These are phyloP conservation scores for Aspergillus mulundensis DNA, from an alignment of 495 filamentous ascomycete species.

Conservation along the genomic window DNA sequence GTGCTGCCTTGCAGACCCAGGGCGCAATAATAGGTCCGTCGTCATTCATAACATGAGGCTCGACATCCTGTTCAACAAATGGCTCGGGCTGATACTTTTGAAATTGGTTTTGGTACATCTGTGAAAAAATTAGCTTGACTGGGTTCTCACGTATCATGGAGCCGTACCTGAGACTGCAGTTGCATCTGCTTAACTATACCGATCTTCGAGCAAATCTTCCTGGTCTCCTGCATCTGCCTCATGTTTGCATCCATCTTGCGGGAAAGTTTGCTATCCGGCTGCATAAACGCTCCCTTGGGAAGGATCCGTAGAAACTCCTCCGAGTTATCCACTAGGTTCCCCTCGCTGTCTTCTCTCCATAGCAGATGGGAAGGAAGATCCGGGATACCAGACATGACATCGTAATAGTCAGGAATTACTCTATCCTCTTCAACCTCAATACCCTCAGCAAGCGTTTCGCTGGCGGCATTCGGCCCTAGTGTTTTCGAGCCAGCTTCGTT, in stretches of 20 bases:
- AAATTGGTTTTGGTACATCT: slow-evolving; percentile 98
- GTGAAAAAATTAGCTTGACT: background rate
- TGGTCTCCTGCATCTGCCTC: slow-evolving; percentile 91
- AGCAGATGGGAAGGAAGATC: slow-evolving; percentile 69
- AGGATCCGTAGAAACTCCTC: slow-evolving; percentile 77
- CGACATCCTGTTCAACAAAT: slow-evolving; percentile 79
- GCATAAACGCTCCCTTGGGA: slow-evolving; percentile 67
- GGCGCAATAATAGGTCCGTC: slow-evolving; percentile 81
- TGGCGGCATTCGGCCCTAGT: slow-evolving; percentile 41
- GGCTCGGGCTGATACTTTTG: slow-evolving; percentile 94
- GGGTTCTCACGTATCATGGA: background rate
- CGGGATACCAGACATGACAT: slow-evolving; percentile 78
- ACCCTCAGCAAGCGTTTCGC: slow-evolving; percentile 81
- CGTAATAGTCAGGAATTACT: slow-evolving; percentile 88
- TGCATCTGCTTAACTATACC: slow-evolving; percentile 99
- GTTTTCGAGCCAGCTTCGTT: slow-evolving; percentile 46
- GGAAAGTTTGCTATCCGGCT: slow-evolving; percentile 73
- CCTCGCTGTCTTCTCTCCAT: slow-evolving; percentile 85
- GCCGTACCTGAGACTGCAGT: slow-evolving; percentile 80
- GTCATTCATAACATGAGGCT: slow-evolving; percentile 80
- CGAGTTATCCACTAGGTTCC: slow-evolving; percentile 77
- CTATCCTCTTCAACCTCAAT: slow-evolving; percentile 82
- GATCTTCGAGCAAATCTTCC: slow-evolving; percentile 94
- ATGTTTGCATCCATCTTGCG: slow-evolving; percentile 85
- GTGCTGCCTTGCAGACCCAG: slow-evolving; percentile 70